Conservation (phyloP, 306 rosid genomes). For the Prunus campanulata region DNA sequence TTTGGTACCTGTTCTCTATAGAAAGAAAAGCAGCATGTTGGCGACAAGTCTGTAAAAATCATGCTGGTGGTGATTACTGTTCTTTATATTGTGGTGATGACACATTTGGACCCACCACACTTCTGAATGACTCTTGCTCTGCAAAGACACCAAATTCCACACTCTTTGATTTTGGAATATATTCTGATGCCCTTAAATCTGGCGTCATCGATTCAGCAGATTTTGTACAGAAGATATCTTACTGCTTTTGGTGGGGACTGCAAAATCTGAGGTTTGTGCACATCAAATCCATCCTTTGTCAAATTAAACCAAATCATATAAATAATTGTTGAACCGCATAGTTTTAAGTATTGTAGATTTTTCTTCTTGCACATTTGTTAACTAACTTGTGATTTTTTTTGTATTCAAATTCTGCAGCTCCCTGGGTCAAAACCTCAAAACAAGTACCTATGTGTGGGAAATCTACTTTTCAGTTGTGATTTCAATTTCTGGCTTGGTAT, state of each 20-base stretch:
- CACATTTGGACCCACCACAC: not conserved
- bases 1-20: slow-evolving; percentile 17
- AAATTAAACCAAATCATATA: no score
- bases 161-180: slow-evolving; percentile 25
- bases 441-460: slow-evolving; percentile 22
- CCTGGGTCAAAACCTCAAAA: slow-evolving; percentile 26
- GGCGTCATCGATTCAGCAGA: slow-evolving; percentile 4
- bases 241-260: slow-evolving; percentile 39
- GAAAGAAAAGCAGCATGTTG: slow-evolving; percentile 9
- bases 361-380: no score
- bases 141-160: not conserved
- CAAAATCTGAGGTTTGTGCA: slow-evolving; percentile 9
- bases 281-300: no score
- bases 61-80: no score
- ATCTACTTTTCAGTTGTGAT: slow-evolving; percentile 22
- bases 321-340: no score
- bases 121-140: slow-evolving; percentile 1
- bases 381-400: no score
- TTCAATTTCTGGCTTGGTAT: slow-evolving; percentile 21
- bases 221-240: slow-evolving; percentile 4
- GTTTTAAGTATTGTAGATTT: no score
- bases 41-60: slow-evolving; percentile 1
- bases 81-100: not conserved
- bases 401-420: slow-evolving; percentile 13
- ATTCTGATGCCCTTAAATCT: not conserved